Evolutionary conservation across 176 grass and related monocot genomes (phyloP).

Genomic region (Lolium multiflorum): DNA sequence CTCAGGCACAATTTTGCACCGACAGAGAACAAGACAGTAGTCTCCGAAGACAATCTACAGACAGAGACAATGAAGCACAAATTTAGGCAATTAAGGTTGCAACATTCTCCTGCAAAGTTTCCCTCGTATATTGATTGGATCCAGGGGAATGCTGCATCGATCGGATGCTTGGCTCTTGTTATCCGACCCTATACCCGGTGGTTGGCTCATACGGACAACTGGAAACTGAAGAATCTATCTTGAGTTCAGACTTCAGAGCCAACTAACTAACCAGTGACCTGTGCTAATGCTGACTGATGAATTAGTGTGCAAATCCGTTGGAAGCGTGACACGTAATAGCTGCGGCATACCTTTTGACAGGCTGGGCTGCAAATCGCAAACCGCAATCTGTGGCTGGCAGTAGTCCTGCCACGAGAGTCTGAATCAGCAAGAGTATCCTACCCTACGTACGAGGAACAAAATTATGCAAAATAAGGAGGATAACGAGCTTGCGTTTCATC

Average conservation of each 20-base stretch:
- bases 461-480: not conserved
- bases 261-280: slow-evolving; percentile 37
- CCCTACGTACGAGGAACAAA: not conserved
- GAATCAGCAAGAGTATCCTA: slow-evolving; percentile 25
- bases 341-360: slow-evolving; percentile 10
- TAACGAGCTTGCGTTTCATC: not conserved
- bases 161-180: not conserved
- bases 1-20: no score
- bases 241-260: slow-evolving; percentile 9
- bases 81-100: not conserved
- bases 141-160: not conserved
- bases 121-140: not conserved
- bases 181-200: slow-evolving; percentile 3
- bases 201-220: not conserved
- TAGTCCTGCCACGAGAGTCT: slow-evolving; percentile 32
- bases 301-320: not conserved
- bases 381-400: slow-evolving; percentile 25
- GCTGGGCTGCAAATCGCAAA: slow-evolving; percentile 23
- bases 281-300: not conserved
- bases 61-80: not conserved
- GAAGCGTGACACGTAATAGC: slow-evolving; percentile 34
- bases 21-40: not conserved
- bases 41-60: not conserved
- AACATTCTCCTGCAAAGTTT: not conserved
- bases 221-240: no score